Base-by-base conservation (phyloP, 2,329 filamentous ascomycete genomes). In the Aspergillus clavatus region DNA sequence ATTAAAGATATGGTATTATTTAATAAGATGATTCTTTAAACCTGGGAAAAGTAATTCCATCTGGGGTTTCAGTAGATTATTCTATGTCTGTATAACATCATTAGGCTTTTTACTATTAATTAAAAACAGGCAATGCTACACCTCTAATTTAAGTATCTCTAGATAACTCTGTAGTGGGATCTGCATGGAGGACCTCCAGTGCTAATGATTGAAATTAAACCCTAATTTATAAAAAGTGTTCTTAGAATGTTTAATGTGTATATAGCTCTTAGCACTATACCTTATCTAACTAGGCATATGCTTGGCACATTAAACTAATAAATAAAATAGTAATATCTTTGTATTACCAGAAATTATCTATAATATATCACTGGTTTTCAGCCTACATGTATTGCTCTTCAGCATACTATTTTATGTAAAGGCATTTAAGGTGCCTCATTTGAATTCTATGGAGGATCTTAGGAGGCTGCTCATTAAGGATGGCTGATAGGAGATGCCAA, bases 221-320 rank as follows among this genome's bases (percentile, higher is more conserved):
- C 48, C 12, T 14, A 58, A 42, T 51, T 54, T 51, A 38, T 56
- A 8, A 60, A 60, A 49, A 51, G 46, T 10, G 28, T 57, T 29
- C 43, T 60, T n/a, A 45, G 48, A 10, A 58, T 57, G 41, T 52
- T 31, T 23, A 53, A 54, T 33, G 39, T 60, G 46, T 58, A 58
- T 35, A 38, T 54, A 21, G 39, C 4, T 28, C 23, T 29, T 12
- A 4, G 26, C 37, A 12, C 16, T 7, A 39, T 37, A 26, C 24
- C 31, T 26, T n/a, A n/a, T n/a, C n/a, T n/a, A n/a, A n/a, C n/a
- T n/a, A n/a, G 29, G 31, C 8, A n/a, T 22, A n/a, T 42, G 16
- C 22, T 40, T 46, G 18, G 31, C 35, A 24, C 6, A 41, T 48
- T 31, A 41, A 42, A 45, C 44, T 46, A 27, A 47, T 27, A 48